phyloP scores from a whole-genome alignment of 495 filamentous ascomycete species.

The Penicillium angulare region DNA sequence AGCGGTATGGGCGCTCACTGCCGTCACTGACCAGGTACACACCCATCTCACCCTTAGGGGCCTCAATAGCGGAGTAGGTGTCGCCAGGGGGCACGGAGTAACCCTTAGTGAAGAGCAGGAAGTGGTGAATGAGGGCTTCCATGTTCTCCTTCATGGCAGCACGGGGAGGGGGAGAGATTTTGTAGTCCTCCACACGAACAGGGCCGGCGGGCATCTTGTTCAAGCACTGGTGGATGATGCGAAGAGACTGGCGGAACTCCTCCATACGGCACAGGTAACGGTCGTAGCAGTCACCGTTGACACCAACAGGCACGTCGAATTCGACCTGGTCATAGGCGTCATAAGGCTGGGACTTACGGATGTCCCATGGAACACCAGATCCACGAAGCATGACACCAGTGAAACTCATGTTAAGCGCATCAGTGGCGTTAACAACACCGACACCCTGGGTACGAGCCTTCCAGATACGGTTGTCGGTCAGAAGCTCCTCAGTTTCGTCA shows the following conservation, averaged over 20 bases:
- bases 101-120: slow-evolving; percentile 96
- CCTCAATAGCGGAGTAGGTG: slow-evolving; percentile 97
- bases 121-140: slow-evolving; percentile 99
- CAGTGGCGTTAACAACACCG: slow-evolving; percentile 85
- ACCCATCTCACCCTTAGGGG: slow-evolving; percentile 99
- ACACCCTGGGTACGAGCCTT: slow-evolving; percentile 86
- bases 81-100: slow-evolving; percentile 97
- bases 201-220: slow-evolving; percentile 98
- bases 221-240: slow-evolving; percentile 97
- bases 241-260: slow-evolving; percentile 95
- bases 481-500: slow-evolving; percentile 97
- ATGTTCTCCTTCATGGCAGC: slow-evolving; percentile 99
- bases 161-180: slow-evolving; percentile 92
- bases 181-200: slow-evolving; percentile 96
- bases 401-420: slow-evolving; percentile 94
- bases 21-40: slow-evolving; percentile 97
- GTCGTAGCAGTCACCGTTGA: slow-evolving; percentile 99
- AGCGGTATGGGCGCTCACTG: slow-evolving; percentile 92
- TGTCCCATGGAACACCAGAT: slow-evolving; percentile 95
- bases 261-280: slow-evolving; percentile 99
- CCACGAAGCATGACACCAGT: slow-evolving; percentile 97
- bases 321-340: slow-evolving; percentile 98
- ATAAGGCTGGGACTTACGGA: slow-evolving; percentile 93
- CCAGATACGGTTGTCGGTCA: slow-evolving; percentile 99
- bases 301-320: slow-evolving; percentile 94